Evolutionary conservation across 208 protist genomes (phyloP).

Genomic region (Trypanosoma platydactyli): DNA sequence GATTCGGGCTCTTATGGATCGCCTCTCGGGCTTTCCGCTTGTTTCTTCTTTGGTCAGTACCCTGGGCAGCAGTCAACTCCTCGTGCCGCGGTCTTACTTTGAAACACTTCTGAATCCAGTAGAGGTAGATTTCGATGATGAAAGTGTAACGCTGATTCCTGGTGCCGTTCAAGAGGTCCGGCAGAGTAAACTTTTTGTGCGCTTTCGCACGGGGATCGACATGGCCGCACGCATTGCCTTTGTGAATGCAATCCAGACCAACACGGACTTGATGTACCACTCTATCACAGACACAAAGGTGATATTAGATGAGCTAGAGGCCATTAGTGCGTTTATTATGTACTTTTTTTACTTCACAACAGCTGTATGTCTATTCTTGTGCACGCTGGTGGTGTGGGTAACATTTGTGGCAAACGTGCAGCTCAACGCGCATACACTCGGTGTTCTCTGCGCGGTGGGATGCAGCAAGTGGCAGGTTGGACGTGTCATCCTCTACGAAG

Average conservation of each 20-base stretch:
- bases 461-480: slow-evolving; percentile 81
- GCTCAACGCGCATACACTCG: slow-evolving; percentile 94
- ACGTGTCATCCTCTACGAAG: slow-evolving; percentile 94
- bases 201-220: slow-evolving; percentile 37
- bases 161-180: slow-evolving; percentile 36
- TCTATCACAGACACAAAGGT: slow-evolving; percentile 44
- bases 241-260: slow-evolving; percentile 83
- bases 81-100: slow-evolving; percentile 71
- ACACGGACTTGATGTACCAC: slow-evolving; percentile 54
- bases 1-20: slow-evolving; percentile 73
- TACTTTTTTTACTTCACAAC: slow-evolving; percentile 95
- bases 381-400: slow-evolving; percentile 95
- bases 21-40: slow-evolving; percentile 80
- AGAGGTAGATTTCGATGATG: slow-evolving; percentile 36
- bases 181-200: slow-evolving; percentile 72
- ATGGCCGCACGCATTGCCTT: slow-evolving; percentile 49
- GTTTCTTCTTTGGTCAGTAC: slow-evolving; percentile 38
- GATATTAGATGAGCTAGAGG: slow-evolving; percentile 41
- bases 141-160: slow-evolving; percentile 1
- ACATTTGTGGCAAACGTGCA: slow-evolving; percentile 95
- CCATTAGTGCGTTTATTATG: slow-evolving; percentile 74
- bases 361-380: slow-evolving; percentile 86
- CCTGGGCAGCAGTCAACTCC: slow-evolving; percentile 44
- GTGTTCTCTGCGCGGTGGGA: slow-evolving; percentile 92
- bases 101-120: slow-evolving; percentile 42